These are phyloP conservation scores for Trypethelium eluteriae DNA, from an alignment of 495 filamentous ascomycete genomes.

Conservation along the genomic window DNA sequence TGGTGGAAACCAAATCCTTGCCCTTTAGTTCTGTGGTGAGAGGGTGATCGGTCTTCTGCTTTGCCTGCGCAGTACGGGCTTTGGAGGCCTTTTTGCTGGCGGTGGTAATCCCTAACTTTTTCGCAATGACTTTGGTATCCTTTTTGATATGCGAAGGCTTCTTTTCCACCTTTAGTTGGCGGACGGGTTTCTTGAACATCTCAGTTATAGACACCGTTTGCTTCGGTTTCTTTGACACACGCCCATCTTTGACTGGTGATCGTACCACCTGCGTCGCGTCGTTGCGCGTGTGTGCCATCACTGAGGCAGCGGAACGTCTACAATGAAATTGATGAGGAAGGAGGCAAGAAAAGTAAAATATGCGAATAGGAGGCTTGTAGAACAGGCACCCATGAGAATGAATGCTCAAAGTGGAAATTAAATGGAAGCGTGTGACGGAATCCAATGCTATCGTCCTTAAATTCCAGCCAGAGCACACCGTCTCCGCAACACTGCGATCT, in stretches of 20 bases:
- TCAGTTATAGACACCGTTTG: not conserved
- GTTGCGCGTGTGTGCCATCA: not conserved
- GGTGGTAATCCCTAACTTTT: not conserved
- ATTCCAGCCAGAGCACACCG: not conserved
- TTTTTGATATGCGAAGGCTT: not conserved
- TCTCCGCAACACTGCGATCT: no score
- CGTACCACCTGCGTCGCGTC: not conserved
- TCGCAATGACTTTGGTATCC: not conserved
- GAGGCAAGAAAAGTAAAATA: not conserved
- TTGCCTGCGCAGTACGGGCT: not conserved
- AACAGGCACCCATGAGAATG: not conserved
- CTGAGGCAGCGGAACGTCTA: not conserved
- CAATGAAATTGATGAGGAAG: not conserved
- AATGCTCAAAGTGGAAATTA: not conserved
- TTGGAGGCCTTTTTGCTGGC: not conserved
- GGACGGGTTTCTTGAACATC: not conserved
- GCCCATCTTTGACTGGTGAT: not conserved
- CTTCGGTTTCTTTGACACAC: slow-evolving; percentile 1
- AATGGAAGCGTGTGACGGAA: not conserved
- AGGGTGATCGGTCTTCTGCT: not conserved
- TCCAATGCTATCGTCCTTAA: not conserved
- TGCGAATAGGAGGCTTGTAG: not conserved
- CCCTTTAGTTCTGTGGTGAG: not conserved
- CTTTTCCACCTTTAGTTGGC: not conserved
- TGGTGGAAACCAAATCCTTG: not conserved